Base-by-base conservation (phyloP, 2,329 filamentous ascomycete genomes). In the Ramularia endophylla region DNA sequence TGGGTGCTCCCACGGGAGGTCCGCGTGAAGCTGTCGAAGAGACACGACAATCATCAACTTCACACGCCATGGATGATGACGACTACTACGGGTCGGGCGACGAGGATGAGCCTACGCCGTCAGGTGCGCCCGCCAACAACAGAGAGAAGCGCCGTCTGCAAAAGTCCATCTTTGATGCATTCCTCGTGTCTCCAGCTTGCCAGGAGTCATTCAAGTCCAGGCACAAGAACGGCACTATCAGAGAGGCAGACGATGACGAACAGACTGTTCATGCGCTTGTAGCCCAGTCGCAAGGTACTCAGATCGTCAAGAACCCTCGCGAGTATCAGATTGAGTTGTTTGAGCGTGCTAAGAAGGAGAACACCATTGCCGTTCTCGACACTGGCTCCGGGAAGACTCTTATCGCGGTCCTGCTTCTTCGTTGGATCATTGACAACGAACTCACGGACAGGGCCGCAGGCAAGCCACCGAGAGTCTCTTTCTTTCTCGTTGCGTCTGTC, bases 311-410 rank as follows among this genome's bases (percentile, higher is more conserved):
- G 8, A 83, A 80, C 39, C 87, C 89, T 0, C 76, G 90, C 36
- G 87, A 95, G 56, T 98, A 97, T 57, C 92, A 98, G 61, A 69
- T 86, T 9, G 90, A 97, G 59, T 74, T 98, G 0, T 97, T 92
- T 56, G 87, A 95, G 61, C 78, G 78, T 49, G 90, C 92, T 3
- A 95, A 92, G 58, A 59, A 75, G 38, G 77, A 82, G 52, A 98
- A 98, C 58, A 85, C 83, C 6, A 94, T 98, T 52, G 89, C 92
- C 1, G 92, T 98, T 1, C 74, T 97, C 1, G 88, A 94, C 57
- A 95, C 90, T n/a, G 87, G 92, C 9, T 88, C 87, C 3, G 92
- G 92, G 2, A 98, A 98, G 66, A 98, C 92, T 0, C 71, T 95
- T n/a, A 95, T 98, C 53, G 89, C 92, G 0, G 88, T 87, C 1